phyloP scores from a whole-genome alignment of 164 flowering plant genomes.

The Stephania japonica region DNA sequence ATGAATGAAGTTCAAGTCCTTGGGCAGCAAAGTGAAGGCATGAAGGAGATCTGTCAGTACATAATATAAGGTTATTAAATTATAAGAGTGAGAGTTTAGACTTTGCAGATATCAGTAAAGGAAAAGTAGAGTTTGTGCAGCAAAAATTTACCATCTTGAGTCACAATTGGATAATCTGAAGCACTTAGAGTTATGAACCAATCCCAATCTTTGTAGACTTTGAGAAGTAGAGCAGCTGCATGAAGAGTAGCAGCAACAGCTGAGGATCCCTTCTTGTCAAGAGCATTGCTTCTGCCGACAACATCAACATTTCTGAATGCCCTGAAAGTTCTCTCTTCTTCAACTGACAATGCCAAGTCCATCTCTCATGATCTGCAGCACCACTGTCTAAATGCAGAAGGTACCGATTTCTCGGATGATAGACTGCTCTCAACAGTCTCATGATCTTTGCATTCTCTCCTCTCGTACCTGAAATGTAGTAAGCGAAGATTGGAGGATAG shows the following conservation, averaged over 20 bases:
- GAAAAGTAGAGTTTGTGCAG: neutral
- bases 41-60: slow-evolving; percentile 41
- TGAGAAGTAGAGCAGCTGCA: slow-evolving; percentile 44
- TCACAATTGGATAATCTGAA: slow-evolving; percentile 47
- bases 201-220: slow-evolving; percentile 35
- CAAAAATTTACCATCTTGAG: slow-evolving; percentile 46
- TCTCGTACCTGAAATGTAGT: slow-evolving; percentile 36
- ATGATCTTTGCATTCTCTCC: slow-evolving; percentile 32
- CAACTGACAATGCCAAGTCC: slow-evolving; percentile 20
- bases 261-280: slow-evolving; percentile 37
- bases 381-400: slow-evolving; percentile 36
- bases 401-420: slow-evolving; percentile 57
- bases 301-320: slow-evolving; percentile 44
- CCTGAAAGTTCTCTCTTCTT: slow-evolving; percentile 23
- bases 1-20: slow-evolving; percentile 37
- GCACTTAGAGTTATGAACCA: slow-evolving; percentile 47
- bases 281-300: slow-evolving; percentile 28
- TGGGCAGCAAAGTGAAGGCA: slow-evolving; percentile 43
- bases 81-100: neutral
- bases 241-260: slow-evolving; percentile 41
- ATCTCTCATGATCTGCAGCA: slow-evolving; percentile 28
- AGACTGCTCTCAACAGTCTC: slow-evolving; percentile 39
- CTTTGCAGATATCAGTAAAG: neutral
- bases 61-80: neutral
- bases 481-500: slow-evolving; percentile 44